Evolutionary conservation across 257 asterid species (phyloP), one percentile per base, ranked within the genome.

Genomic region (Mentha longifolia): DNA sequence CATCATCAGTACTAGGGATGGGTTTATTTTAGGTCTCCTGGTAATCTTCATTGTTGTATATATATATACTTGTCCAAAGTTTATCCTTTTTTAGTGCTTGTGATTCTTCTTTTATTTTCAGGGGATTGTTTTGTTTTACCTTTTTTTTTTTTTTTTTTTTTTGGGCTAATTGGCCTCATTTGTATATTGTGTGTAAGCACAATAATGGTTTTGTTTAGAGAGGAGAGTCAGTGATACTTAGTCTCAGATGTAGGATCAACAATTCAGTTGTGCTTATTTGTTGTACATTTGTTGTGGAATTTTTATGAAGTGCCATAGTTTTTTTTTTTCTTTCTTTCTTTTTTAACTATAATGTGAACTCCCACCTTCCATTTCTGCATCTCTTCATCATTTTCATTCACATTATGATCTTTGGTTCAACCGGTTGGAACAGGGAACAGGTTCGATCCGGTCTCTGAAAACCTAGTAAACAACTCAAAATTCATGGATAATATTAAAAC

Each of bases 111-210:
- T 28, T 41, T 42, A 11, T 35, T 15, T 58, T 9, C 47, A 51
- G 57, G 57, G 54, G 28, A 16, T 51, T 51, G 12, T 51, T 30
- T 51, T 8, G 7, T 63, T 55, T 0, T 43, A 60, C 37, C n/a
- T n/a, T 10, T 31, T 56, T 72, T 30, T 7, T 2, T 47, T 16
- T 51, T 28, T 33, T 5, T 12, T 6, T 47, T 15, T 15, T n/a
- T 54, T 30, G 12, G 80, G 78, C 73, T 76, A 52, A 61, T 79
- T 79, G 63, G 78, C 73, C 52, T 56, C 43, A 51, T 57, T 61
- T 78, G 82, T 69, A 80, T 62, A 81, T 69, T 72, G 86, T 84
- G 83, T 71, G 77, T 50, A 71, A 71, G 71, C 80, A 83, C 82
- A 81, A 46, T 60, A 77, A 54, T 78, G 80, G 79, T 82, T 72